Evolutionary conservation across 345 rosid genomes (phyloP), one percentile per base, ranked within the genome.

Genomic region (Clausena lansium): DNA sequence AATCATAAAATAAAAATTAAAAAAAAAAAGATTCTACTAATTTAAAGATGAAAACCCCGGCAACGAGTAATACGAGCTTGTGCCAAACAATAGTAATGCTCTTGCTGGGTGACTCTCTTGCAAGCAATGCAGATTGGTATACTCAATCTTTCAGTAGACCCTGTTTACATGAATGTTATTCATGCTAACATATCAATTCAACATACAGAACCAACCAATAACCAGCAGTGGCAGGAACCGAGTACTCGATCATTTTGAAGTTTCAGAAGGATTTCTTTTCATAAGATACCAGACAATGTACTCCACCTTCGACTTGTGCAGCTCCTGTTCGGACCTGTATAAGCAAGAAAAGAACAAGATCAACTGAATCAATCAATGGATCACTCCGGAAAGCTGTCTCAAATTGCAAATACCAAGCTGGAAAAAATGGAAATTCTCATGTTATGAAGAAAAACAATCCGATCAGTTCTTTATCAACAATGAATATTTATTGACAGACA

Each of bases 271-370:
- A 77, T 81, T 84, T 95, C 93, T 92, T 95, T 76, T 84, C 97
- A 28, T 87, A 92, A 24, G 91, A 93, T 78, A 88, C 79, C 78
- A 95, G 83, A 41, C 95, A 93, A 25, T 92, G 98, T 27, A 93
- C 84, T 78, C 95, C 98, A 14, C 98, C 99, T 87, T 93, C 97
- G 33, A 85, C 83, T 80, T 93, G 97, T 30, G 99, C 99, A 22
- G 99, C 99, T 74, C 98, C 95, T 1, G 98, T 90, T 55, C 97
- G 87, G 24, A 89, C 92, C 99, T 95, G 81, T 47, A 58, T 38
- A 63, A 60, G 62, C 66, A 79, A 76, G n/a, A 60, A 39, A 35
- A 25, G 20, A 41, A 66, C 22, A 73, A 76, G 62, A 32, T 77
- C 39, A 70, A 60, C 19, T 20, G 62, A 28, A 15, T 5, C 0